Base-by-base conservation (phyloP, 2,329 filamentous ascomycete species). In the Xylariaceae sp. region DNA sequence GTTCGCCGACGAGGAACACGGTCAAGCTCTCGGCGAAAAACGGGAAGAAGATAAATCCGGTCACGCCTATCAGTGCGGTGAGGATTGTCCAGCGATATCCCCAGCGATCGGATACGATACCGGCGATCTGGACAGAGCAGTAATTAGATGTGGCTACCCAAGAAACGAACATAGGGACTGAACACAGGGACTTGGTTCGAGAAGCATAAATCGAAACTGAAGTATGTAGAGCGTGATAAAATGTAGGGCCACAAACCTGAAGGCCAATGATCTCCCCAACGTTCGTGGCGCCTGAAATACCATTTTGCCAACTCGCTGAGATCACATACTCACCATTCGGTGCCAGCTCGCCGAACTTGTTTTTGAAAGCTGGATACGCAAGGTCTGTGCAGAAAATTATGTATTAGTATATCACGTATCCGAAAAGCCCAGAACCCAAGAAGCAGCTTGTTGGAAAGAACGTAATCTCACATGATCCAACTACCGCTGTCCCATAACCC, bases 201-300 rank as follows among this genome's bases (percentile, higher is more conserved):
- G n/a, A n/a, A n/a, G n/a, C n/a, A n/a, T n/a, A n/a, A n/a, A n/a
- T n/a, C n/a, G n/a, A n/a, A n/a, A n/a, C n/a, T n/a, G n/a, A n/a
- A n/a, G n/a, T n/a, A n/a, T n/a, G n/a, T n/a, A n/a, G n/a, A n/a
- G 11, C n/a, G n/a, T 30, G 18, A 7, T 15, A 11, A 27, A 11
- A 37, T 21, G 20, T 18, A n/a, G 15, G 15, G 18, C 18, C 18
- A 35, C 44, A 29, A 73, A 69, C 39, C 55, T 68, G 66, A n/a
- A 78, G 66, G 0, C 78, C 78, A 3, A 79, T 54, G n/a, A 81
- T 77, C 41, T 75, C 72, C 5, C 78, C 78, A 1, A 76, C 72
- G 16, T 72, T 67, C 0, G 73, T 73, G 5, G 73, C 77, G 26
- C 76, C 77, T 4, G 70, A 67, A 4, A 81, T 67, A 2, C 72